Base-by-base conservation (phyloP, 2,329 filamentous ascomycete genomes). In the Akanthomyces muscarius region DNA sequence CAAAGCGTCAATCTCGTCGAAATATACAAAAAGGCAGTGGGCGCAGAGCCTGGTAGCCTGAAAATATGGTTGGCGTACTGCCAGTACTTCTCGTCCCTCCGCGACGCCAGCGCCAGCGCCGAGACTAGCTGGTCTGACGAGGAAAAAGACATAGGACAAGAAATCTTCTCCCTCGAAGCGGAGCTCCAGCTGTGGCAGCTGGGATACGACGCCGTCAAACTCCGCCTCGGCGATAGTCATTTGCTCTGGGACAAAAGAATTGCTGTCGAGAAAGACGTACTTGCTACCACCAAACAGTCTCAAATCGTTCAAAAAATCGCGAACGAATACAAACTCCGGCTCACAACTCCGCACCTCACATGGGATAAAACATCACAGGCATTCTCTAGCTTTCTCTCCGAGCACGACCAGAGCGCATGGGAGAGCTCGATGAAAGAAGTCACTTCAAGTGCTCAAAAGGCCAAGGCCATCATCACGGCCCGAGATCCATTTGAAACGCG, bases 201-300 rank as follows among this genome's bases (percentile, higher is more conserved):
- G 69, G 91, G 86, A 42, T 87, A 90, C 68, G 83, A 88, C 65
- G 84, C 86, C 48, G 90, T 90, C 60, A 86, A 88, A 71, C 91
- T 88, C 74, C 88, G 90, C 65, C 78, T 95, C 63, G 85, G 85
- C 71, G 89, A 92, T 72, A 94, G 91, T 71, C 88, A 92, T 71
- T 75, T 86, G 63, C 82, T 95, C 13, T 96, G 91, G 91, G 85
- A 93, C 71, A 86, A 88, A 66, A 94, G 90, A 83, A 81, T 91
- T 50, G 85, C 87, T 61, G 83, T 92, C 53, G 82, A 92, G 72
- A 81, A 89, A 72, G 85, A 90, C 67, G 84, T 90, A 67, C 81
- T 93, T 23, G 81, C 79, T 30, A 80, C 79, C 76, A 77, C 82
- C 60, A 74, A 78, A 68, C 83, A 84, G 67, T 70, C 82, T 69